phyloP scores from a whole-genome alignment of 176 grass and related monocot species.

The Alopecurus myosuroides region DNA sequence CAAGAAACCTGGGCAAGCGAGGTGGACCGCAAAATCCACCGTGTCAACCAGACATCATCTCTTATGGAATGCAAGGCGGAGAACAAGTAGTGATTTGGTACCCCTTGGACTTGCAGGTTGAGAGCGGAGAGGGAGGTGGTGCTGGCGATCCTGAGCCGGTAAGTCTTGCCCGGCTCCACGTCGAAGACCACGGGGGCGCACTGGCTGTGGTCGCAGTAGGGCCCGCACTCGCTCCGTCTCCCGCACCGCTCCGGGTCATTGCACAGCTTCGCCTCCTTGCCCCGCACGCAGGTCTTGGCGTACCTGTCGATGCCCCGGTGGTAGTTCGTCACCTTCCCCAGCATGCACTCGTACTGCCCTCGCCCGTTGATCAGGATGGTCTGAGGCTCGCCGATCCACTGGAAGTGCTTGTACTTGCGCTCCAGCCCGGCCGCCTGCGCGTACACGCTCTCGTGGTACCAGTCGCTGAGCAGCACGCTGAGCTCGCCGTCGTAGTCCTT shows the following conservation, averaged over 20 bases:
- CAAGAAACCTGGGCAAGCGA: too few species aligned
- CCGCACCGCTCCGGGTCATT: neutral
- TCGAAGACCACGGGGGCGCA: slow-evolving; percentile 34
- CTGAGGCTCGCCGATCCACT: slow-evolving; percentile 87
- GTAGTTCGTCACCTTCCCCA: neutral
- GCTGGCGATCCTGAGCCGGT: slow-evolving; percentile 55
- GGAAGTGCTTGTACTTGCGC: slow-evolving; percentile 36
- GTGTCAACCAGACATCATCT: neutral
- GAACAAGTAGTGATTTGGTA: slow-evolving; percentile 5
- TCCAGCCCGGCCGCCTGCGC: slow-evolving; percentile 66
- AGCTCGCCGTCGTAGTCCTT: slow-evolving; percentile 67
- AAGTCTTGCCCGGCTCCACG: slow-evolving; percentile 36
- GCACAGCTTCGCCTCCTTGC: neutral
- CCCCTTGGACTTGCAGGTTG: slow-evolving; percentile 49
- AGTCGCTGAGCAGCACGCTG: slow-evolving; percentile 70
- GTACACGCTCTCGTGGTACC: slow-evolving; percentile 74
- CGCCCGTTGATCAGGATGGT: neutral
- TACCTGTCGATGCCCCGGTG: neutral
- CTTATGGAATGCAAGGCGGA: too few species aligned
- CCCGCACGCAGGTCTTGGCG: neutral
- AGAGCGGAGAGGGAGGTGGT: slow-evolving; percentile 53
- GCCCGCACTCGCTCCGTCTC: slow-evolving; percentile 13
- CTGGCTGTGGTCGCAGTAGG: slow-evolving; percentile 5
- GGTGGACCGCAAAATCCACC: neutral
- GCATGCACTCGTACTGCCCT: slow-evolving; percentile 4